Conservation (phyloP, 768 basidiomycete species). For the Daedalea quercina region DNA sequence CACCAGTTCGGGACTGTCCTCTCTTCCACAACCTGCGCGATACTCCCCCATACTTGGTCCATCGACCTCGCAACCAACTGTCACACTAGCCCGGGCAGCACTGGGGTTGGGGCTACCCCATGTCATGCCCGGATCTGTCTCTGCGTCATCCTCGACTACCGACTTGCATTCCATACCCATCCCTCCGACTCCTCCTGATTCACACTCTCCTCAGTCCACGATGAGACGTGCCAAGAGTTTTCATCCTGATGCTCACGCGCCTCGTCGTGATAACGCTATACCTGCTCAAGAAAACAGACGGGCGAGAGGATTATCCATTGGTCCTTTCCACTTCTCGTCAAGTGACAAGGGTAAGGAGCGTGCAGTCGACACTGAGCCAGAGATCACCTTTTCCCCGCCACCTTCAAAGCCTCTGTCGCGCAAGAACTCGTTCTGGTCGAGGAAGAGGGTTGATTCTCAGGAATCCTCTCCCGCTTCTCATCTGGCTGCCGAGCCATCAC, state of each 20-base stretch:
- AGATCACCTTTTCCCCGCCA: conserved; percentile 17
- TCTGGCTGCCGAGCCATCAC: conserved; percentile 18
- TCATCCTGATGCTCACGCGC: conserved; percentile 29
- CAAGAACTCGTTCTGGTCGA: conserved; percentile 62
- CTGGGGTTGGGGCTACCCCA: conserved; percentile 55
- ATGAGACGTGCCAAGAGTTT: conserved; percentile 52
- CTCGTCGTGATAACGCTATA: conserved; percentile 15
- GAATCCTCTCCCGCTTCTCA: conserved; percentile 22
- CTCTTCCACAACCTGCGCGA: conserved; percentile 6
- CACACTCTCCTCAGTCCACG: conserved; percentile 8
- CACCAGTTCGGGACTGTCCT: conserved; percentile 8
- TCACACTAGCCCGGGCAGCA: conserved; percentile 48
- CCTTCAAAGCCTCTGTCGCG: conserved; percentile 40
- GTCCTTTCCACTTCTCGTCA: conserved; percentile 32
- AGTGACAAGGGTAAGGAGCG: conserved; percentile 39
- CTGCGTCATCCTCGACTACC: conserved; percentile 33
- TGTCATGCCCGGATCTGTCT: conserved; percentile 35
- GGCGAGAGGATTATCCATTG: conserved; percentile 52
- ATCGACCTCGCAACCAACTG: conserved; percentile 23
- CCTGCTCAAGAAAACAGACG: conserved; percentile 25
- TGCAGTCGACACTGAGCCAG: conserved; percentile 31
- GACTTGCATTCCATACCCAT: conserved; percentile 46
- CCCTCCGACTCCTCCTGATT: conserved; percentile 13
- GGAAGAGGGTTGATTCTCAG: conserved; percentile 34
- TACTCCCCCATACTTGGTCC: conserved; percentile 1